Evolutionary conservation across 2,329 filamentous ascomycete species (phyloP).

Genomic region (Penicillium sp.): DNA sequence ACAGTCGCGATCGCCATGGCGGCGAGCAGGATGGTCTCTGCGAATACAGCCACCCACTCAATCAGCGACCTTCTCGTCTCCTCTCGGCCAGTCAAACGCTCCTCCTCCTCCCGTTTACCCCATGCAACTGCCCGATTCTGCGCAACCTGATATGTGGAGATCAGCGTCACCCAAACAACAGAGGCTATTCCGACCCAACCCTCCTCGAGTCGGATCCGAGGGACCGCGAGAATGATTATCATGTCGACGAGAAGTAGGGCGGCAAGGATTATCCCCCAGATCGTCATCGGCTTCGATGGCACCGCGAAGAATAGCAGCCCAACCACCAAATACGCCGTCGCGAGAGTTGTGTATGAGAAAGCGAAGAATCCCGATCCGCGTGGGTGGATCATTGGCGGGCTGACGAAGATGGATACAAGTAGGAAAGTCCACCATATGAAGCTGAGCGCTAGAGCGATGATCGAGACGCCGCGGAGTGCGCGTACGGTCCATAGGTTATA

Average conservation of each 20-base stretch:
- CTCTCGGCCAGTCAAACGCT: conserved; percentile 82
- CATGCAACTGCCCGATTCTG: conserved; percentile 83
- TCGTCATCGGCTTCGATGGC: conserved; percentile 75
- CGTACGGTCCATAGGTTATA: conserved; percentile 95
- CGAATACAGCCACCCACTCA: conserved; percentile 81
- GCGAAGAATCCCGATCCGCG: conserved; percentile 91
- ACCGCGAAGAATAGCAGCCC: conserved; percentile 83
- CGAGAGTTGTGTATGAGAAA: conserved; percentile 79
- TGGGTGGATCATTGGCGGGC: conserved; percentile 80
- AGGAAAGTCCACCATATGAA: conserved; percentile 93
- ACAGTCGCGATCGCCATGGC: conserved; percentile 68
- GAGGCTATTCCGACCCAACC: conserved; percentile 88
- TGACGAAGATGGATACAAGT: conserved; percentile 87
- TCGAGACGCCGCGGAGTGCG: conserved; percentile 73
- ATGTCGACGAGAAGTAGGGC: conserved; percentile 70
- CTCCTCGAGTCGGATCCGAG: conserved; percentile 76
- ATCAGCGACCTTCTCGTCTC: conserved; percentile 79
- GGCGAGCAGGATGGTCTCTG: conserved; percentile 70
- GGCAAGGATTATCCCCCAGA: conserved; percentile 69
- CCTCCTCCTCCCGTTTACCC: conserved; percentile 91
- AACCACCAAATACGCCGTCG: conserved; percentile 73
- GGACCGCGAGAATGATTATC: conserved; percentile 76
- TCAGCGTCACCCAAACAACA: conserved; percentile 78
- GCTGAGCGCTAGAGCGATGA: conserved; percentile 72
- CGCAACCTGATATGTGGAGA: conserved; percentile 75